phyloP scores from a whole-genome alignment of 306 rosid species.

The Lathyrus sativus region DNA sequence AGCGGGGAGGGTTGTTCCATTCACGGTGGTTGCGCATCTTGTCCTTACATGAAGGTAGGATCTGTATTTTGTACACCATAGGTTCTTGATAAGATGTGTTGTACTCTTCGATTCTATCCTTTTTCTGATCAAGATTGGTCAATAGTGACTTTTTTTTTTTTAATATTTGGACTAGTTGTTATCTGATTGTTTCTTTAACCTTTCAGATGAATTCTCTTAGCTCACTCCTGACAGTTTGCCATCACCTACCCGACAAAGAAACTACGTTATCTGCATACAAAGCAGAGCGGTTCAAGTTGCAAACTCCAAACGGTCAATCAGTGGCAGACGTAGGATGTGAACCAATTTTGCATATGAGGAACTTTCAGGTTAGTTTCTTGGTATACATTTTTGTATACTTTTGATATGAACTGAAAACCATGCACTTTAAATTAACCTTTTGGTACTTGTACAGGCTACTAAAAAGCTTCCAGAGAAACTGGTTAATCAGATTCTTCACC shows the following conservation, averaged over 20 bases:
- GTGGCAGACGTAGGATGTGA: conserved; percentile 96
- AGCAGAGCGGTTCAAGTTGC: conserved; percentile 72
- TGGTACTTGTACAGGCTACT: conserved; percentile 59
- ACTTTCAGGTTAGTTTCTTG: conserved; percentile 74
- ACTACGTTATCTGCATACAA: conserved; percentile 52
- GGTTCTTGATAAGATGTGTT: too few relatives aligned
- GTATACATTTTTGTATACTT: conserved; percentile 5
- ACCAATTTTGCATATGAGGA: conserved; percentile 97
- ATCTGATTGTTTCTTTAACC: conserved; percentile 39
- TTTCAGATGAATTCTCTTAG: conserved; percentile 90
- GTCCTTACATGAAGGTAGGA: conserved; percentile 98
- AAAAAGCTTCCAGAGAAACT: conserved; percentile 85
- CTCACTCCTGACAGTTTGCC: conserved; percentile 83
- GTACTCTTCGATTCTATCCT: too few relatives aligned
- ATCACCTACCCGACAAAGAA: conserved; percentile 58
- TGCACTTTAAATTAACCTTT: conserved; percentile 29
- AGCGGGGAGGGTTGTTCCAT: conserved; percentile 96
- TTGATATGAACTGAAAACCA: not conserved
- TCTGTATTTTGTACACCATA: conserved; percentile 4
- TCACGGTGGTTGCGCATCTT: conserved; percentile 96
- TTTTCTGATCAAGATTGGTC: too few relatives aligned
- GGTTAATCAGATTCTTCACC: conserved; percentile 61
- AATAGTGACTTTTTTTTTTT: not conserved
- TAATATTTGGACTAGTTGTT: conserved; percentile 16
- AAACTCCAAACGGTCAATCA: conserved; percentile 81